Base-by-base conservation (phyloP, 345 rosid species). In the Combretum micranthum region DNA sequence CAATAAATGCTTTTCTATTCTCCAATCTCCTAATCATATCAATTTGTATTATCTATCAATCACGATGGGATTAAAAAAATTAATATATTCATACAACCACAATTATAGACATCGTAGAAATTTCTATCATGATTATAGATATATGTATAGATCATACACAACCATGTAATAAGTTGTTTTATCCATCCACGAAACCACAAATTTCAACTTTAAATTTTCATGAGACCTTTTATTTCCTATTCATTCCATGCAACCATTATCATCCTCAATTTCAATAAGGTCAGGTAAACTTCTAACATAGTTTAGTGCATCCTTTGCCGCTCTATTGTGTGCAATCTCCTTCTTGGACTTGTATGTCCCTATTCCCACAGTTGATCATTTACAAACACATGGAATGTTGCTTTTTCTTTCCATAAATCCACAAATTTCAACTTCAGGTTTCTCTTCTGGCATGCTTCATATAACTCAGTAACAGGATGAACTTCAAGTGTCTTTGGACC, bases 221-320 rank as follows among this genome's bases (percentile, higher is more conserved):
- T 32, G 39, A 32, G 9, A 32, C 32, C 5, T 7, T 11, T 32
- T 5, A 32, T 5, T 32, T 1, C 9, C 39, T 7, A 32, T 4
- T 32, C 39, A 32, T 5, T 32, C 39, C 10, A 7, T 32, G 39
- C 39, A 1, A 10, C 18, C 16, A 74, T 19, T 19, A 68, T 12
- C 15, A 17, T 59, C 6, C 47, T 32, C 59, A 32, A 32, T 32
- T 32, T 4, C 47, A 55, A 15, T 11, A 7, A 55, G 42, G 2
- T 10, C 0, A 13, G 47, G 1, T 13, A 57, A 13, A 0, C 20
- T 50, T 7, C 13, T 14, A 43, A 88, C 69, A 13, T 81, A 77
- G 46, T 77, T 69, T 0, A 85, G 42, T 0, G 90, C 90, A 65
- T 79, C 71, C 53, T 77, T 80, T 2, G 96, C 93, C 1, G 93